phyloP scores from a whole-genome alignment of 805 yeast genomes.

The Candida cerambycidarum region DNA sequence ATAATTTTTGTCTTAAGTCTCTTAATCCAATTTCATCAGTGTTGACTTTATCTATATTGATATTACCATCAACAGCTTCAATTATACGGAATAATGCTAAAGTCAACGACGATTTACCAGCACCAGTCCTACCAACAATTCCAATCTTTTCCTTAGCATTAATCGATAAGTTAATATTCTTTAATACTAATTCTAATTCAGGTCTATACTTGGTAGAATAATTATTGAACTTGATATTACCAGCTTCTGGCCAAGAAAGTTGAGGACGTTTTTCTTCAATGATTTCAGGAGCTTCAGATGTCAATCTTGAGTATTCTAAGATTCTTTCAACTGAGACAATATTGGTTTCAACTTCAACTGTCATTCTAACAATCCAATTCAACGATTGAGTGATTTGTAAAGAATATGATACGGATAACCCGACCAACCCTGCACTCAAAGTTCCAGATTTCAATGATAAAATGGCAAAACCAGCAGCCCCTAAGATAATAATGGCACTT shows the following conservation, averaged over 20 bases:
- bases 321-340: constrained; percentile 96
- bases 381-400: constrained; percentile 88
- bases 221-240: constrained; percentile 35
- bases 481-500: constrained; percentile 85
- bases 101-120: constrained; percentile 46
- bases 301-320: constrained; percentile 77
- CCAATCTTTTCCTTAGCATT: constrained; percentile 43
- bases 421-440: constrained; percentile 87
- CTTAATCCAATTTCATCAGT: constrained; percentile 38
- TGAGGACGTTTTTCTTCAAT: constrained; percentile 65
- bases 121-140: constrained; percentile 48
- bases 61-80: constrained; percentile 38
- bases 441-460: constrained; percentile 64
- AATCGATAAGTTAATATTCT: constrained; percentile 35
- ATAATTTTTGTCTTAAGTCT: constrained; percentile 43
- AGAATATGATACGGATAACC: constrained; percentile 91
- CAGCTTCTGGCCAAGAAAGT: constrained; percentile 37
- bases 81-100: constrained; percentile 45
- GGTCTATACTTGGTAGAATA: constrained; percentile 46
- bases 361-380: constrained; percentile 98
- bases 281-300: constrained; percentile 80
- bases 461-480: constrained; percentile 82
- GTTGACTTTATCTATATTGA: constrained; percentile 34
- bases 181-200: constrained; percentile 44
- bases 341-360: constrained; percentile 96